Evolutionary conservation across 2,329 filamentous ascomycete species (phyloP), one percentile per base, ranked within the genome.

Genomic region (Ceratocystis alfenasii): DNA sequence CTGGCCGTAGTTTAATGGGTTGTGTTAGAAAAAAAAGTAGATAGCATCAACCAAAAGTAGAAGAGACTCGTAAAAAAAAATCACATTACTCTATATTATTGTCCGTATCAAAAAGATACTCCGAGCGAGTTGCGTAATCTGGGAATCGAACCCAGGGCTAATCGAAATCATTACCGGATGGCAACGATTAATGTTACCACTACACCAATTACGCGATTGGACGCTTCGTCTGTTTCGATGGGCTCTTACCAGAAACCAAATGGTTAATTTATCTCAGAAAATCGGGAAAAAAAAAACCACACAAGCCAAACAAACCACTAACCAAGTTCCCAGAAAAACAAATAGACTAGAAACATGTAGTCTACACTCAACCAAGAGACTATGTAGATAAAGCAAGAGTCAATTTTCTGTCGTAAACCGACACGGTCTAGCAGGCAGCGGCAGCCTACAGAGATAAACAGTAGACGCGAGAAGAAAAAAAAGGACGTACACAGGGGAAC

Each of bases 181-280:
- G 60, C 60, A 64, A 64, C 36, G 46, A 64, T 64, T 55, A 55
- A 64, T 64, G 63, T 64, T 64, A 62, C 60, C 33, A 46, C 36
- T 45, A 62, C 60, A 62, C 60, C 33, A 46, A 45, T 46, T 62
- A 45, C 22, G 33, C 33, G 59, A 53, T 20, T 25, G 17, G 2
- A 15, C 12, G 44, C 4, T 5, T 63, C 15, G 30, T 65, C 2
- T 2, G 12, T 8, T 8, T 22, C 4, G 10, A 46, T 17, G 3
- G 2, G 36, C 3, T 10, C 25, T 17, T 59, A 59, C 4, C 12
- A n/a, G 25, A n/a, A 59, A 1, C 1, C 7, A 59, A 59, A 17
- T 36, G 33, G 25, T 7, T 33, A 59, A 33, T 33, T n/a, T 4
- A 7, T 8, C 8, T 59, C 17, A 48, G 46, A 20, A 50, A 22